Conservation (phyloP, 306 rosid species). For the Vicia sativa region DNA sequence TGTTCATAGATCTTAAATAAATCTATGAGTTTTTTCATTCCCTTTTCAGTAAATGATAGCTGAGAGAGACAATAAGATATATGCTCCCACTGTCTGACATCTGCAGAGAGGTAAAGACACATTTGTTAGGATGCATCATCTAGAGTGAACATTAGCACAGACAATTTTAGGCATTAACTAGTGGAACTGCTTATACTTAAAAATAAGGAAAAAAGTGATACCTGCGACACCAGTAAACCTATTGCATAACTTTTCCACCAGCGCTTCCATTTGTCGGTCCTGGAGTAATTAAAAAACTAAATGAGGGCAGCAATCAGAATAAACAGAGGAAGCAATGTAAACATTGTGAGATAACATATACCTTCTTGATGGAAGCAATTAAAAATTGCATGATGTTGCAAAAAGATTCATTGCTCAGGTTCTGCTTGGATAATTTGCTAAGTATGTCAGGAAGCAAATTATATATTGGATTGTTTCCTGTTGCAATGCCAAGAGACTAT, state of each 20-base stretch:
- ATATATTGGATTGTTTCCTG: constrained; percentile 94
- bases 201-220: constrained; percentile 29
- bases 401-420: constrained; percentile 73
- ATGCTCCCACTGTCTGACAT: constrained; percentile 74
- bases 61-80: constrained; percentile 96
- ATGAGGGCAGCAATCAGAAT: constrained; percentile 34
- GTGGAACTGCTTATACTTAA: constrained; percentile 9
- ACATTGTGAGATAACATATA: constrained; percentile 35
- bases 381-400: constrained; percentile 94
- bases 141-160: background rate
- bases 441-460: constrained; percentile 97
- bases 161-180: constrained; percentile 8
- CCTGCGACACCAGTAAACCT: constrained; percentile 91
- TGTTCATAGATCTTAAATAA: constrained; percentile 84
- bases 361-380: constrained; percentile 95
- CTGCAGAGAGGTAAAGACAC: constrained; percentile 50
- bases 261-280: constrained; percentile 97
- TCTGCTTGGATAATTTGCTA: constrained; percentile 80
- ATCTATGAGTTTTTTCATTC: constrained; percentile 86
- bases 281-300: constrained; percentile 44
- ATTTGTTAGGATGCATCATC: background rate
- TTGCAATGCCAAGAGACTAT: constrained; percentile 31
- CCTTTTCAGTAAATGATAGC: constrained; percentile 90
- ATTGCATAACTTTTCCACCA: constrained; percentile 94
- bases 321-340: constrained; percentile 16